Conservation (phyloP, 2,329 filamentous ascomycete genomes). For the Chaetomiaceae sp. region DNA sequence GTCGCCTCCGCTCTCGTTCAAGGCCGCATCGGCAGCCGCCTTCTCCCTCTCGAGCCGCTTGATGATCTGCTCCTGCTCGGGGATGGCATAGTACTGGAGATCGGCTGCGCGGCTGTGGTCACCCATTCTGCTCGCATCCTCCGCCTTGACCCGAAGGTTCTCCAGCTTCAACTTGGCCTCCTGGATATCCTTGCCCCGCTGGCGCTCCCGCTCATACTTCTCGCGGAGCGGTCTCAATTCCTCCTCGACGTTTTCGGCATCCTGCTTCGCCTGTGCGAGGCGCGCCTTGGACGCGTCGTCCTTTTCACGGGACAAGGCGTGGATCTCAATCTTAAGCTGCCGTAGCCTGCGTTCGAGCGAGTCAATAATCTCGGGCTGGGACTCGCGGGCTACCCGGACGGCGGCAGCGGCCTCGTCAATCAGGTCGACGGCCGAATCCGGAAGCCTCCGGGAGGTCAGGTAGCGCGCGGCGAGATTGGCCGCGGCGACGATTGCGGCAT, state of each 20-base stretch:
- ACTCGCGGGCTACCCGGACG: conserved; percentile 93
- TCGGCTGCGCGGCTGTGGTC: conserved; percentile 87
- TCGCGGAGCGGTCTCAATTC: conserved; percentile 87
- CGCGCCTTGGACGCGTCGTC: conserved; percentile 87
- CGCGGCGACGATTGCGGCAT: conserved; percentile 85
- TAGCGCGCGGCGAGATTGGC: conserved; percentile 92
- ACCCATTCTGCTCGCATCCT: conserved; percentile 83
- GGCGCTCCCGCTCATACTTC: conserved; percentile 92
- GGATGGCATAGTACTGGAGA: conserved; percentile 94
- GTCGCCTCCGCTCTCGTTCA: conserved; percentile 54
- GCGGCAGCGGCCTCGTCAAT: conserved; percentile 95
- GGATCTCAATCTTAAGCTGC: conserved; percentile 95
- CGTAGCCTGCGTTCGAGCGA: conserved; percentile 85
- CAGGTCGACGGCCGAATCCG: conserved; percentile 93
- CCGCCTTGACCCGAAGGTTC: conserved; percentile 81
- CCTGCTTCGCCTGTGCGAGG: conserved; percentile 76
- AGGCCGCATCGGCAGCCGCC: conserved; percentile 67
- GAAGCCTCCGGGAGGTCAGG: conserved; percentile 82
- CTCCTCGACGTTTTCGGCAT: conserved; percentile 91
- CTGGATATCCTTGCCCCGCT: conserved; percentile 85
- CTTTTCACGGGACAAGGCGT: conserved; percentile 88
- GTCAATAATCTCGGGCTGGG: conserved; percentile 92
- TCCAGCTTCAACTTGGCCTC: conserved; percentile 94
- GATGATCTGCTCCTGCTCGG: conserved; percentile 80
- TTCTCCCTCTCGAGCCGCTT: conserved; percentile 77